These are phyloP conservation scores for Ceratonia siliqua DNA, from an alignment of 306 rosid species.

Conservation along the genomic window DNA sequence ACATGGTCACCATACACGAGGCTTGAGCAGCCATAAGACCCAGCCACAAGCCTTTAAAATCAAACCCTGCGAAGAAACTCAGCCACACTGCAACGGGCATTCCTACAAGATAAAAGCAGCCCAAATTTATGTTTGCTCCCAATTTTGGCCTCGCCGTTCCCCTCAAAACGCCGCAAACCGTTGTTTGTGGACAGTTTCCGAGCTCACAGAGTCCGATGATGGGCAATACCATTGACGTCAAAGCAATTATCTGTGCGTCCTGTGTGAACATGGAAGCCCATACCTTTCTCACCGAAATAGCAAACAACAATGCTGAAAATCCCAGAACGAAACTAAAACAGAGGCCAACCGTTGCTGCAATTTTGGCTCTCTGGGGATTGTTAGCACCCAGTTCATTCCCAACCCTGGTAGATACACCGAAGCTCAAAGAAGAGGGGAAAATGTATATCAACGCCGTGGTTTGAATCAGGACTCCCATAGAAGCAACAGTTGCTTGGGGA, in stretches of 20 bases:
- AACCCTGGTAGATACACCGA: constrained; percentile 88
- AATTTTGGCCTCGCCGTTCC: constrained; percentile 85
- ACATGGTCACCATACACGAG: constrained; percentile 72
- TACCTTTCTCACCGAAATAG: constrained; percentile 53
- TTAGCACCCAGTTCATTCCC: constrained; percentile 88
- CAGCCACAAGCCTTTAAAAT: constrained; percentile 81
- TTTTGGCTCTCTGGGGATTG: constrained; percentile 55
- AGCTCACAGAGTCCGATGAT: constrained; percentile 85
- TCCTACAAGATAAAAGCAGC: constrained; percentile 85
- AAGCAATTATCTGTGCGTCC: constrained; percentile 61
- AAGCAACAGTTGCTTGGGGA: constrained; percentile 87
- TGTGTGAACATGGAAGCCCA: constrained; percentile 87
- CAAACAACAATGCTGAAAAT: constrained; percentile 61
- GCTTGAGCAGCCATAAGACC: constrained; percentile 85
- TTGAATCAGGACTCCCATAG: constrained; percentile 92
- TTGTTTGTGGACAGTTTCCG: constrained; percentile 93
- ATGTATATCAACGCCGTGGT: constrained; percentile 87
- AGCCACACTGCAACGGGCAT: constrained; percentile 84
- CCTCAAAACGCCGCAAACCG: constrained; percentile 84
- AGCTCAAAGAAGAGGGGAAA: constrained; percentile 84
- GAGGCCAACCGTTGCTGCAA: constrained; percentile 66
- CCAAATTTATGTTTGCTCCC: constrained; percentile 82
- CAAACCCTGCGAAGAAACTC: constrained; percentile 68
- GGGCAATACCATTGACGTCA: constrained; percentile 73
- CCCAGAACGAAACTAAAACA: constrained; percentile 64